phyloP scores from a whole-genome alignment of 192 early-diverging fungal genomes.

The Linnemannia hyalina region DNA sequence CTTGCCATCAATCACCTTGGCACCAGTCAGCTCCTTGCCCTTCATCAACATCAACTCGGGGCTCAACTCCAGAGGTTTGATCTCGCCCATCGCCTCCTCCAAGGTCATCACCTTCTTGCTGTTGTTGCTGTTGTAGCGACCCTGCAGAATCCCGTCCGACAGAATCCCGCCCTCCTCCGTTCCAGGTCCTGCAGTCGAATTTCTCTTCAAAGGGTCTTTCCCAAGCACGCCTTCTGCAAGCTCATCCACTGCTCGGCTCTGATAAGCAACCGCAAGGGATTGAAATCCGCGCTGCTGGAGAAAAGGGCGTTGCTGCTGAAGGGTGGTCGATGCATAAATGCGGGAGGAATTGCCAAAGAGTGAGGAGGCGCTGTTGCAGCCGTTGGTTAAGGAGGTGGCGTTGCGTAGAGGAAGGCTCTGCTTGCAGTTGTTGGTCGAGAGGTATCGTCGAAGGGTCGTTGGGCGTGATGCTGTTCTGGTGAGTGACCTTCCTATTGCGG shows the following conservation, averaged over 20 bases:
- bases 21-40: conserved; percentile 18
- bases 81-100: conserved; percentile 48
- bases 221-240: conserved; percentile 9
- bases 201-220: conserved; percentile 15
- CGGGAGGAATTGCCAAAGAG: neutral
- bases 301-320: neutral
- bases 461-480: neutral
- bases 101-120: conserved; percentile 34
- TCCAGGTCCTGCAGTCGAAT: neutral
- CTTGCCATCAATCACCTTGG: conserved; percentile 84
- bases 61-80: conserved; percentile 45
- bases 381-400: neutral
- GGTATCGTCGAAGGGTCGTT: neutral
- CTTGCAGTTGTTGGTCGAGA: neutral
- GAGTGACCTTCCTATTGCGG: neutral
- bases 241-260: conserved; percentile 41
- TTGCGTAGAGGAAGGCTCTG: neutral
- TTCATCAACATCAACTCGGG: conserved; percentile 39
- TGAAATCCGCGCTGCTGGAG: conserved; percentile 31
- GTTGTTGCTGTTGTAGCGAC: neutral
- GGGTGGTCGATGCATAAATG: neutral
- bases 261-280: conserved; percentile 8
- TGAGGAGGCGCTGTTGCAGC: neutral
- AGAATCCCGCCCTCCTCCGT: conserved; percentile 18
- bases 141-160: conserved; percentile 26